Evolutionary conservation across 345 rosid species (phyloP).

Genomic region (Lepidium sativum): DNA sequence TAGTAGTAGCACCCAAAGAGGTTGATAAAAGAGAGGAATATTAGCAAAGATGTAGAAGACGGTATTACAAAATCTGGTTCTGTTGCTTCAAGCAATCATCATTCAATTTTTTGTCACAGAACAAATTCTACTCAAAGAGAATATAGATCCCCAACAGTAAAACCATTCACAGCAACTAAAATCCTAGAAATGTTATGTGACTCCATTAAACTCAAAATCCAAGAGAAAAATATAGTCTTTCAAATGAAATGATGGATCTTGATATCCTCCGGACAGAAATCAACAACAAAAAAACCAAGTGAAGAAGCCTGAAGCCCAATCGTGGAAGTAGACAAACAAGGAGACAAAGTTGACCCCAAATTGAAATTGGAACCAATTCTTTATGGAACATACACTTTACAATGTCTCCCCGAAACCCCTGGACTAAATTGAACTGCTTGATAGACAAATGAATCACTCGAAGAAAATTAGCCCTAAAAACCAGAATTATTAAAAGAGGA

Average conservation of each 20-base stretch:
- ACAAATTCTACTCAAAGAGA: neutral
- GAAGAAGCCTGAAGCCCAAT: neutral
- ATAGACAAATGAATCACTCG: neutral
- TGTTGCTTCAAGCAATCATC: neutral
- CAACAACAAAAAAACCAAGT: neutral
- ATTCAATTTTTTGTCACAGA: neutral
- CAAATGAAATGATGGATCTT: neutral
- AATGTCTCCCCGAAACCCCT: neutral
- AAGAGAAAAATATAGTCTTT: neutral
- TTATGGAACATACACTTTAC: neutral
- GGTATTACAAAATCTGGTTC: neutral
- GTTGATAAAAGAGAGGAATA: neutral
- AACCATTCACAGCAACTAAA: neutral
- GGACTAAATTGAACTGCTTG: neutral
- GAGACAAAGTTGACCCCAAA: neutral
- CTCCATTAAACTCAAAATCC: neutral
- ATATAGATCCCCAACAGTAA: neutral
- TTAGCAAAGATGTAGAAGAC: neutral
- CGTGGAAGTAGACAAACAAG: neutral
- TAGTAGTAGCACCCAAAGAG: neutral
- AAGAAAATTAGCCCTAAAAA: neutral
- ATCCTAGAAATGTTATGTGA: neutral
- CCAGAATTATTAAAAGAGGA: neutral
- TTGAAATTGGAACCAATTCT: neutral
- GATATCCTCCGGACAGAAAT: neutral